phyloP scores from a whole-genome alignment of 768 basidiomycete species.

The Russula olivacea region DNA sequence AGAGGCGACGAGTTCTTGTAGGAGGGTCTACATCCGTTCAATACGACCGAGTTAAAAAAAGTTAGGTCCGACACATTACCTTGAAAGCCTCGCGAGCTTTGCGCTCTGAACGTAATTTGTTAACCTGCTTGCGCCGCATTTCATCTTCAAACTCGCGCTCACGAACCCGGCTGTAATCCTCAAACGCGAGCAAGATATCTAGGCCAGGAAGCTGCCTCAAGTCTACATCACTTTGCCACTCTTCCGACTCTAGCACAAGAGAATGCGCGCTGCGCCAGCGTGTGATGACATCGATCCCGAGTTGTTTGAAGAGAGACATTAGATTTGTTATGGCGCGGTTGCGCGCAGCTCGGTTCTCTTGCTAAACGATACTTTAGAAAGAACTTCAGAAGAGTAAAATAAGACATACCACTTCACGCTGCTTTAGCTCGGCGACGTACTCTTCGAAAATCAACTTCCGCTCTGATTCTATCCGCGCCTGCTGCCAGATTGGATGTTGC shows the following conservation, averaged over 20 bases:
- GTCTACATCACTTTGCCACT: constrained; percentile 72
- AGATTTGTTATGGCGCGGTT: constrained; percentile 78
- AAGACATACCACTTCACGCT: constrained; percentile 76
- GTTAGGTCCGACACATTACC: constrained; percentile 37
- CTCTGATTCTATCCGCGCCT: constrained; percentile 80
- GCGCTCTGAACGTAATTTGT: constrained; percentile 77
- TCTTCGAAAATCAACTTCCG: constrained; percentile 87
- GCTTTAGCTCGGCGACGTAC: constrained; percentile 78
- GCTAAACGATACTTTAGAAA: constrained; percentile 38
- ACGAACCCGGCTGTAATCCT: constrained; percentile 85
- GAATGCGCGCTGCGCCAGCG: constrained; percentile 85
- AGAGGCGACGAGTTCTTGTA: constrained; percentile 58
- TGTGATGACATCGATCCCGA: constrained; percentile 89
- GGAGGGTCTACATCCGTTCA: constrained; percentile 47
- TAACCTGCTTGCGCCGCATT: constrained; percentile 69
- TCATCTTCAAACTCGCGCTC: constrained; percentile 91
- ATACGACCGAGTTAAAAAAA: not conserved
- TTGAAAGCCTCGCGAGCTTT: constrained; percentile 90
- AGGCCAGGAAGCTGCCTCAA: constrained; percentile 80
- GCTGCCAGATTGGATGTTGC: constrained; percentile 88
- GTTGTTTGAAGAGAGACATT: constrained; percentile 74
- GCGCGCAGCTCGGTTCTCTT: constrained; percentile 72
- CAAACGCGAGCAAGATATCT: constrained; percentile 89
- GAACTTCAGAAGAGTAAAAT: not conserved
- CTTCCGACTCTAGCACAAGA: constrained; percentile 66